A percentile compares a stretch with the other conserved stretches of the same genome.
phyloP scores from a whole-genome alignment of 176 grass and related monocot species.

The Alloteropsis semialata region DNA sequence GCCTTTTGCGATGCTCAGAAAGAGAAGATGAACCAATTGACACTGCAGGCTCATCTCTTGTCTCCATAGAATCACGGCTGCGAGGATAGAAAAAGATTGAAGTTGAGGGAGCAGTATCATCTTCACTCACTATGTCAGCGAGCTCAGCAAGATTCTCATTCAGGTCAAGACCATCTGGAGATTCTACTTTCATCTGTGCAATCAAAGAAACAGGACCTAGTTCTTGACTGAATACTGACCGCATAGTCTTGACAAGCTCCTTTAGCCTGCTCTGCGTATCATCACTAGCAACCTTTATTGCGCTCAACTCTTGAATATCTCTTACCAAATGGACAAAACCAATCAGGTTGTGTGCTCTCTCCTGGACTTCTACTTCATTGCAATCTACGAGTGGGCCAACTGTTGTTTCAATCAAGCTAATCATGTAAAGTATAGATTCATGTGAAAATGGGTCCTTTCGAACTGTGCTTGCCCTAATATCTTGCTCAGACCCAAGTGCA shows the following conservation, averaged over 20 bases:
- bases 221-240: conserved; percentile 67
- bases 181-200: conserved; percentile 65
- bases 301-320: conserved; percentile 45
- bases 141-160: conserved; percentile 65
- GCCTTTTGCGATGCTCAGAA: conserved; percentile 80
- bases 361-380: conserved; percentile 84
- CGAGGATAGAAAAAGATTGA: conserved; percentile 48
- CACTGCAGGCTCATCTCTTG: conserved; percentile 37
- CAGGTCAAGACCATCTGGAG: conserved; percentile 49
- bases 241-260: conserved; percentile 52
- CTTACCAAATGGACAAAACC: conserved; percentile 50
- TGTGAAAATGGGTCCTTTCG: conserved; percentile 37
- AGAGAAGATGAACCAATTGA: conserved; percentile 50
- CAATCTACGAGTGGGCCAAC: conserved; percentile 57
- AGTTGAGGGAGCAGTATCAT: conserved; percentile 37
- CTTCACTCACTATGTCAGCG: conserved; percentile 41
- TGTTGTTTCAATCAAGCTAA: conserved; percentile 69
- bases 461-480: neutral
- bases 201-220: conserved; percentile 73
- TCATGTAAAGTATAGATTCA: conserved; percentile 54
- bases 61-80: conserved; percentile 13
- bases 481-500: conserved; percentile 22
- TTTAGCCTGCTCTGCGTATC: conserved; percentile 23
- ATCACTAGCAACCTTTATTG: conserved; percentile 28
- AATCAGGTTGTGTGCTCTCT: conserved; percentile 74